phyloP scores from a whole-genome alignment of 1,139 yeast species.

The Hemisphaericaspora subhashii region DNA sequence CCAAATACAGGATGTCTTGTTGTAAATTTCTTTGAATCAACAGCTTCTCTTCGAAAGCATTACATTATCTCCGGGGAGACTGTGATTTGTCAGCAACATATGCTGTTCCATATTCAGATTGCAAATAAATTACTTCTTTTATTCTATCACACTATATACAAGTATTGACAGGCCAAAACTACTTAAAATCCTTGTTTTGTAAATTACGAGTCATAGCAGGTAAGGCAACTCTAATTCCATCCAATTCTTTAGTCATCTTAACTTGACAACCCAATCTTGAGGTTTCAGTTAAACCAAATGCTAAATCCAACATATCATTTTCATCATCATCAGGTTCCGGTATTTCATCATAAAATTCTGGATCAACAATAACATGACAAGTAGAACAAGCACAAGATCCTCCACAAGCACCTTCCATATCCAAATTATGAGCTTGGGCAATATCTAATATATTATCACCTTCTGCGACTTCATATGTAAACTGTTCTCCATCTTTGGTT shows the following conservation, averaged over 20 bases:
- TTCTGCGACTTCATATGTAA: constrained; percentile 80
- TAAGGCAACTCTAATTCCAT: constrained; percentile 91
- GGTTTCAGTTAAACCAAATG: constrained; percentile 95
- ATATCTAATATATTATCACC: constrained; percentile 92
- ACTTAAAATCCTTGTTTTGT: constrained; percentile 68
- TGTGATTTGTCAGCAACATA: too few species aligned
- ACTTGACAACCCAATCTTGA: constrained; percentile 95
- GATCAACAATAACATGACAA: constrained; percentile 94
- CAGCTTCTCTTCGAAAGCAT: too few species aligned
- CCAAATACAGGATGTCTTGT: too few species aligned
- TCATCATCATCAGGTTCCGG: constrained; percentile 98
- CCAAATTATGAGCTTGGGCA: constrained; percentile 90
- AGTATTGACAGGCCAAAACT: background rate
- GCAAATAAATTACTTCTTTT: background rate
- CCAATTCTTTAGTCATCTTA: constrained; percentile 82
- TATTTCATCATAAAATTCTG: constrained; percentile 83
- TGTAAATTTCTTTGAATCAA: too few species aligned
- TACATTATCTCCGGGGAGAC: too few species aligned
- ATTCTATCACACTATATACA: constrained; percentile 5
- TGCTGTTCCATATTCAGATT: too few species aligned
- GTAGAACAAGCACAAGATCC: constrained; percentile 99
- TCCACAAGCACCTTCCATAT: constrained; percentile 99
- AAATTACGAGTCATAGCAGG: constrained; percentile 97
- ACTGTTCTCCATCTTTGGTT: constrained; percentile 85
- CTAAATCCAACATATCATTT: constrained; percentile 96